Base-by-base conservation (phyloP, 2,329 filamentous ascomycete genomes). In the Sporothrix pseudoabietina region DNA sequence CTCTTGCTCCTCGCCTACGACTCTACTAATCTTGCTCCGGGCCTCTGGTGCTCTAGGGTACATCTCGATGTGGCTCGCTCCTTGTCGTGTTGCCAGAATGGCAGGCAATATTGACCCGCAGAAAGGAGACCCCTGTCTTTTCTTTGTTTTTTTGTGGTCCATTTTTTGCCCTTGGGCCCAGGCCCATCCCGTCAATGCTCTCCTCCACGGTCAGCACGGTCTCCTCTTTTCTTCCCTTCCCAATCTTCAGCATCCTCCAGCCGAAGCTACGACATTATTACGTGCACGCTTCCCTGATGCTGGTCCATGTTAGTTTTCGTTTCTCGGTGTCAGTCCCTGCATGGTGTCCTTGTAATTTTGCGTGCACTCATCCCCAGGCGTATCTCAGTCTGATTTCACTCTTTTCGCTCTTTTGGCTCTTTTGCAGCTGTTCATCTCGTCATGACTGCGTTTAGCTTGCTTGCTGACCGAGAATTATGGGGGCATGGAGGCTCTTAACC, bases 81-180 rank as follows among this genome's bases (percentile, higher is more conserved):
- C 59, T 47, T 66, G 61, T 65, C 61, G 61, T 65, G 39, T 47
- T 30, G 61, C n/a, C n/a, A 66, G 47, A 66, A 66, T 66, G 61
- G 22, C 63, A 68, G 44, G 65, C 44, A 68, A 68, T 68, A 52
- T 52, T 65, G 61, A 44, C 44, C 44, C 63, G 63, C 63, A 52
- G 16, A 22, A 63, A n/a, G 22, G 14, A 16, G 3, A 35, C 44
- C 65, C 65, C 26, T 47, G 61, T 41, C 14, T 49, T 49, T 49
- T 49, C 44, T 49, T 49, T 49, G 44, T 19, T 2, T 49, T 49
- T 49, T 49, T 49, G 44, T 19, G 44, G 44, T 49, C 44, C 44
- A 49, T 49, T 49, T 49, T 49, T 49, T 49, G 44, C 6, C 61
- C 39, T 47, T 66, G 47, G 61, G 61, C 39, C 61, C 14, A 35